Percentiles rank a stretch among this genome's conserved stretches.
Evolutionary conservation across 208 protist genomes (phyloP).

Genomic region (Trypanosoma cruzi): DNA sequence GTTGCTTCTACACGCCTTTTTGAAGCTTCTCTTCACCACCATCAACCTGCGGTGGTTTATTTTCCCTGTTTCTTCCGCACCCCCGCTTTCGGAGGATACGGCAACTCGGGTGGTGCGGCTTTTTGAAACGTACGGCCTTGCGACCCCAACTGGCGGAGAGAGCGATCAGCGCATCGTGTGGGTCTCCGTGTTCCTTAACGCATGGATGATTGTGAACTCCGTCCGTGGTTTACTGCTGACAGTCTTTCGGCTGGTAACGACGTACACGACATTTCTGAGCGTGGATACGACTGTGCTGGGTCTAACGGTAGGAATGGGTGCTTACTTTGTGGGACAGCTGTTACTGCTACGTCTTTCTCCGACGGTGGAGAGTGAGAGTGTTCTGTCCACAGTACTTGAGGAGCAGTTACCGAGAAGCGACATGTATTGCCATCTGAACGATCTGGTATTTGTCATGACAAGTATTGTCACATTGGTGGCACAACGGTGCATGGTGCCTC

Average conservation of each 20-base stretch:
- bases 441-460: conserved; percentile 61
- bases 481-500: conserved; percentile 37
- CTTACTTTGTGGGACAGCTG: conserved; percentile 78
- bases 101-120: conserved; percentile 50
- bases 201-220: conserved; percentile 62
- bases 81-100: conserved; percentile 37
- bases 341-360: conserved; percentile 66
- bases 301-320: conserved; percentile 65
- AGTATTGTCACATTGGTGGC: conserved; percentile 37
- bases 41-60: conserved; percentile 29
- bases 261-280: conserved; percentile 53
- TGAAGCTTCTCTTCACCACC: conserved; percentile 50
- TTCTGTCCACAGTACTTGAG: conserved; percentile 17
- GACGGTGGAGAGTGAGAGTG: conserved; percentile 27
- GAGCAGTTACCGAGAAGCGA: conserved; percentile 17
- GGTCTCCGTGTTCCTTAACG: conserved; percentile 48
- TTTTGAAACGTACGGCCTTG: conserved; percentile 55
- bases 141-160: conserved; percentile 19
- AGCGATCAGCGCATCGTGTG: conserved; percentile 27
- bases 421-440: conserved; percentile 44
- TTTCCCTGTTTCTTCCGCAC: background rate
- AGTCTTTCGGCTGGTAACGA: conserved; percentile 74
- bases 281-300: conserved; percentile 62
- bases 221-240: conserved; percentile 81
- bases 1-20: conserved; percentile 55